phyloP scores from a whole-genome alignment of 2,329 filamentous ascomycete species.

The Mycogone perniciosa region DNA sequence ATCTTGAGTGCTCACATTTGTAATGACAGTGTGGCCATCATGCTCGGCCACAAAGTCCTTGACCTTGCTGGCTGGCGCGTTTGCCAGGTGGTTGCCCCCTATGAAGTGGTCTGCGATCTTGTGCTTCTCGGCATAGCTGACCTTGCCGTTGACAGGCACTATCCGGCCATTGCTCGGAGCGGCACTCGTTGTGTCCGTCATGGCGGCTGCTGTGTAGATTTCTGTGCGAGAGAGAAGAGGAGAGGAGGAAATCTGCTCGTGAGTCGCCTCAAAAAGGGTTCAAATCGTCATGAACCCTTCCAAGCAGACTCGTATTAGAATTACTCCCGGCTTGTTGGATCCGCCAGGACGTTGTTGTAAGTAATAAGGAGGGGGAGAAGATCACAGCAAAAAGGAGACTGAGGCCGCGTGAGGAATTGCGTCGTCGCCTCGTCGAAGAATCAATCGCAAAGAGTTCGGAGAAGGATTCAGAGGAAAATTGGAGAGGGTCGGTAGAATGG shows the following conservation, averaged over 20 bases:
- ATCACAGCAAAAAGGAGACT: too few relatives aligned
- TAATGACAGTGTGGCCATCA: conserved; percentile 96
- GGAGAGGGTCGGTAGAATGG: neutral
- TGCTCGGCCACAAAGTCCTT: conserved; percentile 92
- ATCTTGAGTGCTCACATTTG: conserved; percentile 62
- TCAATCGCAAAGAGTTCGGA: neutral
- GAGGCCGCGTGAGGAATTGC: too few relatives aligned
- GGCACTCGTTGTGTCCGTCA: conserved; percentile 42
- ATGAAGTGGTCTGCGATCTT: conserved; percentile 90
- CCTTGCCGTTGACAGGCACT: conserved; percentile 52
- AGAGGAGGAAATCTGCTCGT: neutral
- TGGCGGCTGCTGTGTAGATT: conserved; percentile 22
- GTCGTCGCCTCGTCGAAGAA: too few relatives aligned
- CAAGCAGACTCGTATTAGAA: neutral
- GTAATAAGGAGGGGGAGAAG: too few relatives aligned
- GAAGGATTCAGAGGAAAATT: neutral
- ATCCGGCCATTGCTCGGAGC: conserved; percentile 38
- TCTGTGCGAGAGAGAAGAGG: neutral
- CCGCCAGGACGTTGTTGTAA: neutral
- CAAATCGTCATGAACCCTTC: neutral
- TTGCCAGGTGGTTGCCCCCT: conserved; percentile 81
- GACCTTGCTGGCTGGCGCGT: conserved; percentile 76
- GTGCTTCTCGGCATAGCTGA: conserved; percentile 73
- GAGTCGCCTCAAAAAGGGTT: neutral
- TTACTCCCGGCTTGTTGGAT: neutral